phyloP scores from a whole-genome alignment of 495 filamentous ascomycete genomes.

The Penicilliopsis zonata region DNA sequence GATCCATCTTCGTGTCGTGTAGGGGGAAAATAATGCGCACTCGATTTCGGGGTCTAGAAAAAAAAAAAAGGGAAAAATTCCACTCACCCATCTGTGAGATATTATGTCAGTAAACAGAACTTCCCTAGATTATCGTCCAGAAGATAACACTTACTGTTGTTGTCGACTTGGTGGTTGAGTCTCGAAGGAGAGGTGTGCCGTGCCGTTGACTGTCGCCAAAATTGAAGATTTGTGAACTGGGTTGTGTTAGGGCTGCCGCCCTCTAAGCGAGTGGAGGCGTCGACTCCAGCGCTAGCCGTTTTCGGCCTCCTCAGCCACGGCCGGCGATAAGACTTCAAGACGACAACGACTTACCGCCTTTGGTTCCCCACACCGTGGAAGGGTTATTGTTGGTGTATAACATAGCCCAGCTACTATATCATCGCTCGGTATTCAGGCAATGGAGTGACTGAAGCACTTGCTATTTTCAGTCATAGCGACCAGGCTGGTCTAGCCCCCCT shows the following conservation, averaged over 20 bases:
- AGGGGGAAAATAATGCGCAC: constrained; percentile 14
- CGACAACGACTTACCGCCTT: background rate
- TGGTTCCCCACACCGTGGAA: background rate
- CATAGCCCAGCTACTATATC: too few species aligned
- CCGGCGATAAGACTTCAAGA: background rate
- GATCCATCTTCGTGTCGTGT: too few species aligned
- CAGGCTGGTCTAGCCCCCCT: background rate
- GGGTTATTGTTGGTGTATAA: too few species aligned
- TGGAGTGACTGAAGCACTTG: too few species aligned
- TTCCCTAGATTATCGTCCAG: constrained; percentile 2
- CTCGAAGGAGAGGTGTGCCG: constrained; percentile 27
- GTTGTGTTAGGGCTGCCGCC: constrained; percentile 37
- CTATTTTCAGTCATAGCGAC: background rate
- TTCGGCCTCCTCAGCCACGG: constrained; percentile 10
- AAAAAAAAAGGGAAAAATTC: constrained; percentile 14
- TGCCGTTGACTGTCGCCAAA: constrained; percentile 26
- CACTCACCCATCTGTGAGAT: constrained; percentile 44
- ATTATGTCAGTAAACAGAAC: constrained; percentile 19
- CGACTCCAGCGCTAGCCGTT: constrained; percentile 11
- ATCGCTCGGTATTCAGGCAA: too few species aligned
- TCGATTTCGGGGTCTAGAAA: constrained; percentile 18
- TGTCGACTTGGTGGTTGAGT: constrained; percentile 41
- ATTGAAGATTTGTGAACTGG: constrained; percentile 36
- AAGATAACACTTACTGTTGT: constrained; percentile 37
- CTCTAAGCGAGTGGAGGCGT: constrained; percentile 35